A percentile compares a stretch with the other conserved stretches of the same genome.
phyloP scores from a whole-genome alignment of 352 stramenopile species.

The Pythium phragmitis region DNA sequence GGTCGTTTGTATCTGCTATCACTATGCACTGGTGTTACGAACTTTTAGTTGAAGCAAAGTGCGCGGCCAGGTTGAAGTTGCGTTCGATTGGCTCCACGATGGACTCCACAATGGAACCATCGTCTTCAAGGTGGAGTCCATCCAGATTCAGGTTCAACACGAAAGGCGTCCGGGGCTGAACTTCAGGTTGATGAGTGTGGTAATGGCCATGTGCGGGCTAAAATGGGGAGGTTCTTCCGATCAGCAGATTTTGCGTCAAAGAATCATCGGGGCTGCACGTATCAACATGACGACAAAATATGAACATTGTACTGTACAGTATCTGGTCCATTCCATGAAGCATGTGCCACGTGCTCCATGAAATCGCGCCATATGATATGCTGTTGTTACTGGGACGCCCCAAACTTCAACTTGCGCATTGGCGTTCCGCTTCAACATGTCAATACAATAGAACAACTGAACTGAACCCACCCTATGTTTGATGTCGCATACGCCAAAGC shows the following conservation, averaged over 20 bases:
- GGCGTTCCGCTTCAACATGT: slow-evolving; percentile 8
- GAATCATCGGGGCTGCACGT: background rate
- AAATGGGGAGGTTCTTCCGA: too few relatives aligned
- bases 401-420: slow-evolving; percentile 14
- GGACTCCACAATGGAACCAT: background rate
- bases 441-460: background rate
- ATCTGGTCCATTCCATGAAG: background rate
- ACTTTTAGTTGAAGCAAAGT: background rate
- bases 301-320: background rate
- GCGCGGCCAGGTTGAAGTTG: slow-evolving; percentile 11
- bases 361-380: background rate
- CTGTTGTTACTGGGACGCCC: background rate
- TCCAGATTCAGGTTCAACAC: too few relatives aligned
- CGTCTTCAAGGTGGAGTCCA: background rate
- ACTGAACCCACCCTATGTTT: background rate
- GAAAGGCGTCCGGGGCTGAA: background rate
- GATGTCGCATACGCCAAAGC: slow-evolving; percentile 4
- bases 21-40: background rate
- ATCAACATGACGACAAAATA: background rate
- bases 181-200: background rate
- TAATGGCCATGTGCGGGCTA: too few relatives aligned
- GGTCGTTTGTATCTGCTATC: slow-evolving; percentile 1
- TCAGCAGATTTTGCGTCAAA: background rate
- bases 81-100: background rate
- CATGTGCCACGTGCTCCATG: background rate